Evolutionary conservation across 257 asterid species (phyloP), one percentile per base, ranked within the genome.

Genomic region (Plectranthus barbatus): DNA sequence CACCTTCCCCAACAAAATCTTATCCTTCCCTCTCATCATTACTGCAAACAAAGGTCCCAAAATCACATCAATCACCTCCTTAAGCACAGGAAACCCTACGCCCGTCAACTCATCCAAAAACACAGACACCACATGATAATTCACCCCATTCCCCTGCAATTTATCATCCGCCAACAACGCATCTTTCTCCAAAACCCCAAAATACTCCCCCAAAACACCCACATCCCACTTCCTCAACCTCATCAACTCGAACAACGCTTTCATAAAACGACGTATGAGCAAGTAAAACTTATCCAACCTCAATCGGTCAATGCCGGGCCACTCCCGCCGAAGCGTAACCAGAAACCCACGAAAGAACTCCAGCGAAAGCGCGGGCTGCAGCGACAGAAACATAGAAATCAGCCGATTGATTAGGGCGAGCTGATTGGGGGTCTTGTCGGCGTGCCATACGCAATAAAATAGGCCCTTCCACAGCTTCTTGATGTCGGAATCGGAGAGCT

Each of bases 391-490:
- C 73, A 90, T 73, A 42, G 90, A 79, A 5, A 87, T 75, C 18
- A 87, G 77, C 3, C 91, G 81, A 39, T 82, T 37, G 55, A 85
- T 84, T 21, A 90, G 76, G 4, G 82, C 75, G 44, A 87, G 67
- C 81, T 93, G 97, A 63, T 90, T 86, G 7, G 80, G 91, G 37
- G 91, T 67, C 77, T 90, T 93, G 71, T 90, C 97, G 10, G 94
- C 73, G 74, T 89, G 99, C 97, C 99, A 89, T 9, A 93, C 73
- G 72, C 95, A 90, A 71, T 90, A 93, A 47, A 93, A 93, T 5
- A 93, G 87, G 5, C 96, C 96, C 26, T 93, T 93, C 99, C 99
- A 90, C 2, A 93, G 72, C 82, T 84, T 90, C 71, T 75, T 81
- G 76, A 90, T 72, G 53, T 93, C 96, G 52, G 78, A 74, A 5